These are phyloP conservation scores for Tanacetum coccineum DNA, from an alignment of 129 eudicot genomes.

Conservation along the genomic window DNA sequence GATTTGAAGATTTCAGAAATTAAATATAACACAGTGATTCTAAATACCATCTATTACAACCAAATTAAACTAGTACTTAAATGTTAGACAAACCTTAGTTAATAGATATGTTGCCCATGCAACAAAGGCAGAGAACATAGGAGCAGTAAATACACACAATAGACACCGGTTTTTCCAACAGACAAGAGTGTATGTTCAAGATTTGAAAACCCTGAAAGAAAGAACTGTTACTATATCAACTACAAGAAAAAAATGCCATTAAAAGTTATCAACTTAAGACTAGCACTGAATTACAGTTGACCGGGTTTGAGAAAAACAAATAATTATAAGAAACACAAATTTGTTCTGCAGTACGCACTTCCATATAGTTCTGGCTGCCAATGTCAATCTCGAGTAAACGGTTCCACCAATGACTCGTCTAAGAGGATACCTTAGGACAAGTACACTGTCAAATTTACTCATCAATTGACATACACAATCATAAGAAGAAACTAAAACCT, in stretches of 20 bases:
- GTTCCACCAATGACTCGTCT: slow-evolving; percentile 20
- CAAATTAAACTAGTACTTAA: slow-evolving; percentile 13
- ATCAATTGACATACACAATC: background rate
- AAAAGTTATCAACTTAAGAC: too few relatives aligned
- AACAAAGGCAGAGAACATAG: slow-evolving; percentile 85
- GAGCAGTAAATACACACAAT: slow-evolving; percentile 98
- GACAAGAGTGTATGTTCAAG: slow-evolving; percentile 91
- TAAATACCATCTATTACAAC: background rate
- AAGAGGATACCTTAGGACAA: slow-evolving; percentile 17
- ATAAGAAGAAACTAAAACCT: slow-evolving; percentile 9
- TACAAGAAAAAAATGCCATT: background rate
- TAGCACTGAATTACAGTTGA: background rate
- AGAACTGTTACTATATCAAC: slow-evolving; percentile 7
- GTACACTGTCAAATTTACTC: slow-evolving; percentile 18
- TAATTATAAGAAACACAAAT: background rate
- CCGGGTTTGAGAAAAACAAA: background rate
- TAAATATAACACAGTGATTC: background rate
- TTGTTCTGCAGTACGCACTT: slow-evolving; percentile 4
- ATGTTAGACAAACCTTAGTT: slow-evolving; percentile 67
- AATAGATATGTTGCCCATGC: slow-evolving; percentile 93
- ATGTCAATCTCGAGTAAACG: slow-evolving; percentile 12
- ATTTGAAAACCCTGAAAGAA: slow-evolving; percentile 77
- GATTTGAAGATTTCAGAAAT: slow-evolving; percentile 26
- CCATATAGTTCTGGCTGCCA: slow-evolving; percentile 14
- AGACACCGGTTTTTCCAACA: slow-evolving; percentile 98